Evolutionary conservation across 2,329 filamentous ascomycete species (phyloP), one percentile per base, ranked within the genome.

Genomic region (Diaporthe humulicola): DNA sequence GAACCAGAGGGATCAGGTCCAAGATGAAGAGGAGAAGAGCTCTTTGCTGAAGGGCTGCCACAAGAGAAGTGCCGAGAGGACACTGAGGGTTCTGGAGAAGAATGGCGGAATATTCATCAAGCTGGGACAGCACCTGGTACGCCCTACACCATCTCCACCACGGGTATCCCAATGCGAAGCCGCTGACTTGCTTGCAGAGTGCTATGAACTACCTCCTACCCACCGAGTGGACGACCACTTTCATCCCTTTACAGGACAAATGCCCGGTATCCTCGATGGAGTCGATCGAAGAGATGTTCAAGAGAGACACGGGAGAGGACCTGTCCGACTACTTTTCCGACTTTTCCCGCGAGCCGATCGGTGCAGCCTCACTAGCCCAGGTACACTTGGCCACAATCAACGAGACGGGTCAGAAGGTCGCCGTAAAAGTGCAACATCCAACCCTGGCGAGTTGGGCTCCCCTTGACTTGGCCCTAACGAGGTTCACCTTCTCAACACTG

Each of bases 81-180:
- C 97, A 1, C 87, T 98, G 56, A 90, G 89, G 74, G 96, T 97
- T 2, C 86, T 98, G 77, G 97, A 99, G 88, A 95, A 94, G 87
- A 98, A 98, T 83, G 97, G 97, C 36, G 98, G 96, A 38, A 98
- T 99, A 77, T 99, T 98, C 80, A 98, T 99, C 83, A 99, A 99
- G 85, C 87, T 99, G 52, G 97, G 97, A 10, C 97, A 99, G 81
- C 97, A 99, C 85, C 84, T 99, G 84, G 92, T 93, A 87, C 56
- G 85, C 17, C 33, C 45, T 30, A 19, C 22, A 56, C 45, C 33
- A 58, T 28, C 22, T 22, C 9, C 2, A 14, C 15, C 4, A 36
- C n/a, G n/a, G 60, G 48, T 38, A 5, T 36, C 7, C 30, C 40
- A 28, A n/a, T 10, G 25, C 73, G 30, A 12, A 57, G 6, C 33